Base-by-base conservation (phyloP, 1,139 yeast genomes). In the Protomyces inouyei region DNA sequence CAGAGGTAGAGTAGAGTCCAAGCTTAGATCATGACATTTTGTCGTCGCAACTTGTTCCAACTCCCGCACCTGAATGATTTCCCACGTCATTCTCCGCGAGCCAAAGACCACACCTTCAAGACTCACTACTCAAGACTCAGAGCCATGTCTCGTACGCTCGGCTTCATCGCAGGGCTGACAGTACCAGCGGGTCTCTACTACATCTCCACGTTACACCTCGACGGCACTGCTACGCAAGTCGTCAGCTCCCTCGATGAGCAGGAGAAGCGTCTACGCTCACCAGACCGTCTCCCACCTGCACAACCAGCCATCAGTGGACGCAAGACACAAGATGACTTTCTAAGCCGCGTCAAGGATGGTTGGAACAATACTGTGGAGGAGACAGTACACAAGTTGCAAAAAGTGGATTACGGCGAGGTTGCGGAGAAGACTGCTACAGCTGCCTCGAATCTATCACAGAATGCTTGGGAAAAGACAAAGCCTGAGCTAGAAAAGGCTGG, bases 141-240 rank as follows among this genome's bases (percentile, higher is more conserved):
- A 10, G 16, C 43, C 2, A 59, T 59, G 63, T 59, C 63, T 2
- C 52, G 63, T 23, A 59, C 63, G 28, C 53, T 59, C 3, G 63
- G 63, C 21, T 52, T 59, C 45, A 52, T 59, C 25, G 63, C 63
- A 3, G 63, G 63, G 3, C 57, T 59, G 6, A 59, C 63, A 3
- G 63, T 59, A n/a, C 57, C 63, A 16, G 63, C 63, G 8, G 57
- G 63, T 5, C 32, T 59, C 5, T 59, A 59, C 53, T 59, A 59
- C 48, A 38, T 59, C 35, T 59, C 63, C 14, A 55, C 46, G n/a
- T 32, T 59, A 18, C 63, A 59, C 25, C 52, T 59, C 35, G 51
- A 52, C 2, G 63, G 63, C n/a, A 59, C 63, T 10, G 54, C 63
- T 3, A 53, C 52, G 6, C 45, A 59, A 18, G 25, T 59, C 23